These are phyloP conservation scores for Myriangium duriaei DNA, from an alignment of 2,329 filamentous ascomycete species.

Conservation along the genomic window DNA sequence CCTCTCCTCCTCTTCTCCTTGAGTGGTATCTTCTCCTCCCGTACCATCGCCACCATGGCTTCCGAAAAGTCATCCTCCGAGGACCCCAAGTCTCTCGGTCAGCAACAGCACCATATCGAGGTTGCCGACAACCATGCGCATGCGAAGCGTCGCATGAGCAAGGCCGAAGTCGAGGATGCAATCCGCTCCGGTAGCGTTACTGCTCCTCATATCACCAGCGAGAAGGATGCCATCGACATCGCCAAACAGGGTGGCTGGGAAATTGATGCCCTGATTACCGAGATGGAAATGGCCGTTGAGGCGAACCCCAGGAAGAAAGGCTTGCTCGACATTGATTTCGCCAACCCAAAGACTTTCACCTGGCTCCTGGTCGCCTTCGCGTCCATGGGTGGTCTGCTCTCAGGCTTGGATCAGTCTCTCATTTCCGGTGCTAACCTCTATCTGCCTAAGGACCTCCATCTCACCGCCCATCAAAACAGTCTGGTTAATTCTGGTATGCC, in stretches of 20 bases:
- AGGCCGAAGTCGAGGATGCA: conserved; percentile 17
- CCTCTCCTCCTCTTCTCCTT: too few relatives aligned
- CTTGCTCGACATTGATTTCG: conserved; percentile 45
- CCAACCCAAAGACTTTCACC: conserved; percentile 53
- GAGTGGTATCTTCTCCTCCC: too few relatives aligned
- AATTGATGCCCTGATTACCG: conserved; percentile 31
- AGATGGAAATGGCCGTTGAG: conserved; percentile 28
- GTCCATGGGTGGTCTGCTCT: conserved; percentile 62
- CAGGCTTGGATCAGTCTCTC: conserved; percentile 59
- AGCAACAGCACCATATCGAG: background rate
- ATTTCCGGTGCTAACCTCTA: conserved; percentile 60
- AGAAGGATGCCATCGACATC: conserved; percentile 21
- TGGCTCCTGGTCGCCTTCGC: conserved; percentile 57
- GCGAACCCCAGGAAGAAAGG: conserved; percentile 24
- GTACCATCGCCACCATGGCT: too few relatives aligned
- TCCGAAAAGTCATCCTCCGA: background rate
- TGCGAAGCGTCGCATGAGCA: conserved; percentile 9
- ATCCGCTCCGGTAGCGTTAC: conserved; percentile 20
- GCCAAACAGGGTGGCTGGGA: conserved; percentile 28
- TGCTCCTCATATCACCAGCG: conserved; percentile 17
- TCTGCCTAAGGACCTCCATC: conserved; percentile 45
- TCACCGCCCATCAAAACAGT: conserved; percentile 45
- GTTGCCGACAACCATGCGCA: background rate
- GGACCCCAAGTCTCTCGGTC: background rate
- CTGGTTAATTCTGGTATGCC: conserved; percentile 61